Evolutionary conservation across 306 rosid species (phyloP).

Genomic region (Styphnolobium japonicum): DNA sequence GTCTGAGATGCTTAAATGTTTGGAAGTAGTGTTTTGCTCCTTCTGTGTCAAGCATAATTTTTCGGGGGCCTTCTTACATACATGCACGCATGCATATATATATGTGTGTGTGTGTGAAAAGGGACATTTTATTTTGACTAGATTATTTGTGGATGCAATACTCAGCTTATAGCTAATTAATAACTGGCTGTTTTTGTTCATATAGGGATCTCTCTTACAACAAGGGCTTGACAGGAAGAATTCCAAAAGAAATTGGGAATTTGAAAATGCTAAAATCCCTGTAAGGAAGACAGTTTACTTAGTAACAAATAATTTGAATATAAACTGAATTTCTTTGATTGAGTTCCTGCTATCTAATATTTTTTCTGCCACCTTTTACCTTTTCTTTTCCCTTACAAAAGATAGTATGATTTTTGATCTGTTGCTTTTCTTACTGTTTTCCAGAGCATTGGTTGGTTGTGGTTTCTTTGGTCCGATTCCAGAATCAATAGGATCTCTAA

Average conservation of each 20-base stretch:
- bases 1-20: conserved; percentile 9
- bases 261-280: conserved; percentile 52
- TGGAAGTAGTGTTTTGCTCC: not conserved
- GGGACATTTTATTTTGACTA: conserved; percentile 14
- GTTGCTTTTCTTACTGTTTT: conserved; percentile 7
- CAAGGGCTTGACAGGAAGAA: conserved; percentile 46
- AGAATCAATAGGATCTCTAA: conserved; percentile 56
- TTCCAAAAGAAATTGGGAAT: conserved; percentile 60
- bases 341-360: not conserved
- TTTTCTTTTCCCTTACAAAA: not conserved
- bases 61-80: not conserved
- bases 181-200: conserved; percentile 6
- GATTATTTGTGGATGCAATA: not conserved
- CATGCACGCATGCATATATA: not conserved
- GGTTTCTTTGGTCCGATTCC: conserved; percentile 68
- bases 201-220: conserved; percentile 73
- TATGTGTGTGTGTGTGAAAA: too few relatives aligned
- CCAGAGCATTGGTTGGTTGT: conserved; percentile 68
- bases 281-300: conserved; percentile 41
- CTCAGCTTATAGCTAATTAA: not conserved
- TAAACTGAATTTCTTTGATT: conserved; percentile 12
- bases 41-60: not conserved
- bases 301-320: not conserved
- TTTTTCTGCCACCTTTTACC: not conserved
- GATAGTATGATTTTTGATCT: not conserved